A percentile compares a stretch with the other conserved stretches of the same genome.
These are phyloP conservation scores for Marchantia paleacea DNA, from an alignment of 225 moss, liverwort and hornwort genomes.

Conservation along the genomic window DNA sequence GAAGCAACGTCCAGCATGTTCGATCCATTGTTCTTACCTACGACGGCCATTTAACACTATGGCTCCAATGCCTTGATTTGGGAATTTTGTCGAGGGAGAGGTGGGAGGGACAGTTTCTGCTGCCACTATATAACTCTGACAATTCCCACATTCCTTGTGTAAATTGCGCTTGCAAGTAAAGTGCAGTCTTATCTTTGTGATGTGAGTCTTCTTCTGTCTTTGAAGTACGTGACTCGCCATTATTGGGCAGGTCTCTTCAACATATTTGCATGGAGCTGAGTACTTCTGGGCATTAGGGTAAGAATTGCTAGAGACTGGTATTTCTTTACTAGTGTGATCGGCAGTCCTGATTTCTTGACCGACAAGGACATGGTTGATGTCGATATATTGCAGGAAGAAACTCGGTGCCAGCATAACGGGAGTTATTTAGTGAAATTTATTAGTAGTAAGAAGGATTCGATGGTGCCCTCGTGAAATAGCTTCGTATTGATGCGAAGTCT, in stretches of 20 bases:
- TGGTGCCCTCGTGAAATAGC: background rate
- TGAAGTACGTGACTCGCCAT: background rate
- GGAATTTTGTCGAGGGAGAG: background rate
- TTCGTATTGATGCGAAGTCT: background rate
- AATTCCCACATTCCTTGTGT: background rate
- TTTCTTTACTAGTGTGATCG: background rate
- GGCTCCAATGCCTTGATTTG: background rate
- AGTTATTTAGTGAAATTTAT: background rate
- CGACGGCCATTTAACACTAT: background rate
- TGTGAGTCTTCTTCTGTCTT: background rate
- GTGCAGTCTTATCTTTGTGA: background rate
- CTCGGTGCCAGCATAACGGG: background rate
- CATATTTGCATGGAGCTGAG: background rate
- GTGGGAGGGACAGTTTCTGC: background rate
- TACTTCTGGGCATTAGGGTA: background rate
- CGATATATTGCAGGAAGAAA: background rate
- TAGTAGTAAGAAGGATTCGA: background rate
- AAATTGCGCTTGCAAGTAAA: background rate
- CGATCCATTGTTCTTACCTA: background rate
- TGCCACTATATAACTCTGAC: background rate
- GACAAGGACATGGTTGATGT: background rate
- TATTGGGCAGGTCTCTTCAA: background rate
- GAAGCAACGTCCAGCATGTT: background rate
- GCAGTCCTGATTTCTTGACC: background rate
- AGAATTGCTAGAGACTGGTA: background rate